Conservation (phyloP, 2,329 filamentous ascomycete species). For the Byssoonygena ceratinophila region DNA sequence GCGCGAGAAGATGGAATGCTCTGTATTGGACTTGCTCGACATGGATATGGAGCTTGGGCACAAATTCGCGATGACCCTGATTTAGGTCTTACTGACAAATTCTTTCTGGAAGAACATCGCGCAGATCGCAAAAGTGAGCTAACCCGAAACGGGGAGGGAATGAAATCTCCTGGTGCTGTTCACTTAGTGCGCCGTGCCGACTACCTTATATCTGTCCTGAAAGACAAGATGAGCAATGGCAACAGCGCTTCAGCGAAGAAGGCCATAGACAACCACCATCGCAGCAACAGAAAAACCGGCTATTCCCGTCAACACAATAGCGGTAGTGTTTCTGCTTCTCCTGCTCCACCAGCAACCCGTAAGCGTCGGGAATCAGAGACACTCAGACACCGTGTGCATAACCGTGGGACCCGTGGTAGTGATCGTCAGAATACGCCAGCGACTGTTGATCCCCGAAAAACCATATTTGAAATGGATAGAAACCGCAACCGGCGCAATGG, state of each 20-base stretch:
- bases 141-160: slow-evolving; percentile 44
- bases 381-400: slow-evolving; percentile 33
- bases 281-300: slow-evolving; percentile 70
- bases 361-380: slow-evolving; percentile 37
- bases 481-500: slow-evolving; percentile 15
- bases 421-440: slow-evolving; percentile 36
- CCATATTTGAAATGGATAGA: neutral
- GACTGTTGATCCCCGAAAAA: slow-evolving; percentile 17
- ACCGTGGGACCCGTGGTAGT: slow-evolving; percentile 33
- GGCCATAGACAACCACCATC: slow-evolving; percentile 82
- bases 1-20: slow-evolving; percentile 95
- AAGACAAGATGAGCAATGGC: slow-evolving; percentile 68
- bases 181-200: slow-evolving; percentile 91
- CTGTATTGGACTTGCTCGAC: slow-evolving; percentile 79
- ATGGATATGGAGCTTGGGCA: slow-evolving; percentile 92
- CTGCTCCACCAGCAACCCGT: slow-evolving; percentile 34
- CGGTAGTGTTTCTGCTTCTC: slow-evolving; percentile 37
- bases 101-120: slow-evolving; percentile 95
- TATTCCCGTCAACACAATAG: slow-evolving; percentile 27
- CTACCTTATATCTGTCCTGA: slow-evolving; percentile 88
- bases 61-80: slow-evolving; percentile 88
- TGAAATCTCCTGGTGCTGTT: slow-evolving; percentile 88
- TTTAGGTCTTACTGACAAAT: slow-evolving; percentile 74
- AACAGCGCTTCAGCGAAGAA: slow-evolving; percentile 56
- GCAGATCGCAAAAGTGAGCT: slow-evolving; percentile 91